Conservation (phyloP, 2,329 filamentous ascomycete genomes). For the Claviceps digitariae region DNA sequence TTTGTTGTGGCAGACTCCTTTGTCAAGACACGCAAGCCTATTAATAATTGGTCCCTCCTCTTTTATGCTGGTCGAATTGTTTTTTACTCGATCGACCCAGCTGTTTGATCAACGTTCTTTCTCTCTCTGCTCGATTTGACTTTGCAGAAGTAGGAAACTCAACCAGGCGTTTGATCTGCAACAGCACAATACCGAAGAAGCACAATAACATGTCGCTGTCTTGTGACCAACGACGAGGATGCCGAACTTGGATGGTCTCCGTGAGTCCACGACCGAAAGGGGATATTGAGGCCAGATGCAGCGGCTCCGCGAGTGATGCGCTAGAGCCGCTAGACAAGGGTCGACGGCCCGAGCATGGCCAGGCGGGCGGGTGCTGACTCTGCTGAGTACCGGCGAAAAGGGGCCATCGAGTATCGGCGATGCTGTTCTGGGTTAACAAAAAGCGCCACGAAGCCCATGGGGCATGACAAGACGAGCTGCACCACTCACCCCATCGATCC, state of each 20-base stretch:
- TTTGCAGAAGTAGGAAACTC: too few relatives aligned
- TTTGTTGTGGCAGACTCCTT: not conserved
- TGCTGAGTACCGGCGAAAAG: not conserved
- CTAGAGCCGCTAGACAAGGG: not conserved
- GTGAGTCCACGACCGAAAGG: not conserved
- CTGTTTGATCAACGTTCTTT: not conserved
- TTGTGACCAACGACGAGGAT: not conserved
- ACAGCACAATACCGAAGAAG: too few relatives aligned
- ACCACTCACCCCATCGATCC: not conserved
- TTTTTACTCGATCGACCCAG: not conserved
- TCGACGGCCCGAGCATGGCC: not conserved
- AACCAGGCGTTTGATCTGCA: too few relatives aligned
- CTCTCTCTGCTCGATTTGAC: too few relatives aligned
- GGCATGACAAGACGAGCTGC: not conserved
- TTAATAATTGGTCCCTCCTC: not conserved
- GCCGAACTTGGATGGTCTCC: not conserved
- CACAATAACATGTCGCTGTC: too few relatives aligned
- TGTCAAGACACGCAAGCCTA: not conserved
- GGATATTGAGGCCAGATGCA: not conserved
- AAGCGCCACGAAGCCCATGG: not conserved
- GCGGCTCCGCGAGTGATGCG: not conserved
- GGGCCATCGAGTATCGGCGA: not conserved
- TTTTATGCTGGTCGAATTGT: not conserved
- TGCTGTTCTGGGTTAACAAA: not conserved
- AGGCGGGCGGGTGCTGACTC: not conserved